Evolutionary conservation across 2,329 filamentous ascomycete genomes (phyloP), one percentile per base, ranked within the genome.

Genomic region (Pseudocercospora fijiensis): DNA sequence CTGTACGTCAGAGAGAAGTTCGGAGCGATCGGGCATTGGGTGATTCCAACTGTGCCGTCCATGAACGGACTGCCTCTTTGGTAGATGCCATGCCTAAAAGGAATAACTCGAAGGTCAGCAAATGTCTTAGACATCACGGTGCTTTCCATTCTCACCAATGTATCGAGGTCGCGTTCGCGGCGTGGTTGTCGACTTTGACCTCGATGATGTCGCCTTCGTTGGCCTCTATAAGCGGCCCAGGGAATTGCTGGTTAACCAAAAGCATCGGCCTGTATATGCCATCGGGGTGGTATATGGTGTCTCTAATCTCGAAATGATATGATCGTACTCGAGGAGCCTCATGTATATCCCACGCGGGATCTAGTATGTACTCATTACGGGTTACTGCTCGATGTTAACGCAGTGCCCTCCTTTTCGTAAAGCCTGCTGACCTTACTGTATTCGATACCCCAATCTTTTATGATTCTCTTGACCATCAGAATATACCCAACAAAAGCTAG

Each of bases 101-200:
- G n/a, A n/a, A n/a, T n/a, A n/a, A n/a, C n/a, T n/a, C n/a, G n/a
- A n/a, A n/a, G n/a, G n/a, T n/a, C n/a, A n/a, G n/a, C n/a, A n/a
- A n/a, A n/a, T n/a, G n/a, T n/a, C n/a, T n/a, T n/a, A n/a, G n/a
- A n/a, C n/a, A n/a, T n/a, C n/a, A n/a, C n/a, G n/a, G n/a, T n/a
- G n/a, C n/a, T n/a, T n/a, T n/a, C n/a, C n/a, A n/a, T n/a, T n/a
- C n/a, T n/a, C n/a, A n/a, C n/a, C 73, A 76, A 58, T 76, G 75
- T 18, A 76, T 69, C 2, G 71, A 65, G 3, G 74, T 75, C 5
- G 73, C 74, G 33, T 81, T 77, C 8, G 77, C 71, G 4, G 82
- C 67, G 1, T 66, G 68, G 70, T 84, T 84, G 22, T 64, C 65
- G 4, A 75, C 70, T 2, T 61, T 67, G 8, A 75, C 70, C 24